Conservation (phyloP, 495 filamentous ascomycete genomes). For the Viridothelium virens region DNA sequence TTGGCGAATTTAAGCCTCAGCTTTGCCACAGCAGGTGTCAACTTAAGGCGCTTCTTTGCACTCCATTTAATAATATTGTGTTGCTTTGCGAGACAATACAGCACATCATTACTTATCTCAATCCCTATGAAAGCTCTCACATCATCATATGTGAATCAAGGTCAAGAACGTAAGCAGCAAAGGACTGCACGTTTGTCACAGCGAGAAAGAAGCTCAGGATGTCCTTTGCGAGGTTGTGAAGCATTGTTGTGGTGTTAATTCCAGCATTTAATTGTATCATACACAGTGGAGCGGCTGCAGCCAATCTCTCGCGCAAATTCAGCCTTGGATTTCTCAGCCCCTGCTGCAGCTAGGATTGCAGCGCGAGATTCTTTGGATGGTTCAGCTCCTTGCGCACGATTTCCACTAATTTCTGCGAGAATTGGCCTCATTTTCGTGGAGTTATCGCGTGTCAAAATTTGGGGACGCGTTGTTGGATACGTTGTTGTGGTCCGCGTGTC, state of each 20-base stretch:
- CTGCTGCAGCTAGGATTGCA: neutral
- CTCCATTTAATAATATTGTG: constrained; percentile 2
- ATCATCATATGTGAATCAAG: neutral
- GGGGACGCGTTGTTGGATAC: too few species aligned
- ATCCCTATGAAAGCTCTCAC: neutral
- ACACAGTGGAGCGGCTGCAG: neutral
- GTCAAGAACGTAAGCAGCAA: neutral
- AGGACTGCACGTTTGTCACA: constrained; percentile 1
- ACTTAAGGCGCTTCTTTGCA: neutral
- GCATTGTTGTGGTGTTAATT: neutral
- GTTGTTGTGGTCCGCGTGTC: too few species aligned
- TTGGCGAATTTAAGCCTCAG: constrained; percentile 1
- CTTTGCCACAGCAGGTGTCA: neutral
- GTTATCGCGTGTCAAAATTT: neutral
- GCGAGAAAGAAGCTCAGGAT: neutral
- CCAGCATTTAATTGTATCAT: neutral
- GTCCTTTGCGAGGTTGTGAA: neutral
- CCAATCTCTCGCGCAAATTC: neutral
- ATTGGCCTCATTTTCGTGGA: neutral
- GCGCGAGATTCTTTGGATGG: neutral
- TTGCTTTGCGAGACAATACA: neutral
- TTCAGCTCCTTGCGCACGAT: neutral
- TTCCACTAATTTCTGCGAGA: constrained; percentile 2
- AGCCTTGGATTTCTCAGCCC: neutral
- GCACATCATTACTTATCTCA: neutral